These are phyloP conservation scores for Byssoonygena ceratinophila DNA, from an alignment of 2,329 filamentous ascomycete genomes.

Conservation along the genomic window DNA sequence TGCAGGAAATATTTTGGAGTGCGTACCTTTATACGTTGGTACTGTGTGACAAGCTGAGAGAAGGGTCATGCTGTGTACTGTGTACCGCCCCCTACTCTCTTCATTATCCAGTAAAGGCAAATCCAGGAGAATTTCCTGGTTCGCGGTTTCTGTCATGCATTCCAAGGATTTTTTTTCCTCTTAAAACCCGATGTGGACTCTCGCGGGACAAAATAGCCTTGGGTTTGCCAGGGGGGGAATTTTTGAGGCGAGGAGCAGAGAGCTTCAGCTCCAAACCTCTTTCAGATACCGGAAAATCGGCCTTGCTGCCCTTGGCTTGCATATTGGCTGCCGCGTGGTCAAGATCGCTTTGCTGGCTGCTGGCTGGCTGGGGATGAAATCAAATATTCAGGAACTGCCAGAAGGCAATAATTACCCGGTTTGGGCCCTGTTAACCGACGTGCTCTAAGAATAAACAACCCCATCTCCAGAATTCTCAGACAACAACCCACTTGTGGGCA, in stretches of 20 bases:
- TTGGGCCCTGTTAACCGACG: slow-evolving; percentile 9
- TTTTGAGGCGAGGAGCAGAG: not conserved
- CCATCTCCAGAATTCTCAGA: not conserved
- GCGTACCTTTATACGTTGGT: not conserved
- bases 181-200: not conserved
- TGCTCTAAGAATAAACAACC: slow-evolving; percentile 10
- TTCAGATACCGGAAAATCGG: not conserved
- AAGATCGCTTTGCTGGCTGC: not conserved
- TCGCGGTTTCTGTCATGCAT: not conserved
- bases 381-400: not conserved
- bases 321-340: slow-evolving; percentile 10
- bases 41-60: not conserved
- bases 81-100: not conserved
- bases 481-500: not conserved
- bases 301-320: slow-evolving; percentile 6
- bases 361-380: not conserved
- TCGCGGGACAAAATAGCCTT: not conserved
- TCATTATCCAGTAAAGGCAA: slow-evolving; percentile 1
- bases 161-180: not conserved
- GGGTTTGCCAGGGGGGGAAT: not conserved
- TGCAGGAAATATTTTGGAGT: not conserved
- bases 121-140: not conserved
- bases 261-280: not conserved
- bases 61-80: not conserved
- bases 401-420: slow-evolving; percentile 7